These are phyloP conservation scores for Zygoascus sp. DNA, from an alignment of 1,139 yeast species.

Conservation along the genomic window DNA sequence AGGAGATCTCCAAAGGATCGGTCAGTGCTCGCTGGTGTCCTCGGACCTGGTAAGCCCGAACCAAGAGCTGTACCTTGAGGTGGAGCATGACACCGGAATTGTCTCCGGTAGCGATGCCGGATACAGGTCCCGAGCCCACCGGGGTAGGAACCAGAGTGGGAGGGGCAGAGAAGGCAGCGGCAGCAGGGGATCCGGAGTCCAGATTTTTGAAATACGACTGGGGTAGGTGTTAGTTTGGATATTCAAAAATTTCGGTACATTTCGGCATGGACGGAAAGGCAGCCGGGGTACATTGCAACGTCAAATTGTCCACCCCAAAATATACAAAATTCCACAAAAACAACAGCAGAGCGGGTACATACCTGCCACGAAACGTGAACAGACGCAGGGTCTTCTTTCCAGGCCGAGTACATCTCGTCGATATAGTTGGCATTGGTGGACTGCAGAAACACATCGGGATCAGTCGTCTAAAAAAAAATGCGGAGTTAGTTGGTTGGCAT, in stretches of 20 bases:
- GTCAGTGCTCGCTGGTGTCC: conserved; percentile 95
- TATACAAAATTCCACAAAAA: no score
- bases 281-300: neutral
- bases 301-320: no score
- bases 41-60: conserved; percentile 97
- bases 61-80: conserved; percentile 90
- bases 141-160: conserved; percentile 77
- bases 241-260: neutral
- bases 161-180: conserved; percentile 82
- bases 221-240: neutral
- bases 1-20: conserved; percentile 89
- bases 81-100: conserved; percentile 68
- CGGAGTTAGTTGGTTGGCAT: neutral
- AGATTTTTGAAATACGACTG: conserved; percentile 81
- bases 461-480: conserved; percentile 8
- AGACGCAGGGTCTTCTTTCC: conserved; percentile 83
- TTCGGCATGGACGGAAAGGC: neutral
- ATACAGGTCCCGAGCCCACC: conserved; percentile 59
- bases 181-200: conserved; percentile 60
- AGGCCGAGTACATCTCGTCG: conserved; percentile 96
- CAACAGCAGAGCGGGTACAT: no score
- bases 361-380: conserved; percentile 94
- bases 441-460: conserved; percentile 67
- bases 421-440: conserved; percentile 86
- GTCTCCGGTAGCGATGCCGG: conserved; percentile 42